phyloP scores from a whole-genome alignment of 1,139 yeast species.

The Nakaseomyces kungkrabaensis region DNA sequence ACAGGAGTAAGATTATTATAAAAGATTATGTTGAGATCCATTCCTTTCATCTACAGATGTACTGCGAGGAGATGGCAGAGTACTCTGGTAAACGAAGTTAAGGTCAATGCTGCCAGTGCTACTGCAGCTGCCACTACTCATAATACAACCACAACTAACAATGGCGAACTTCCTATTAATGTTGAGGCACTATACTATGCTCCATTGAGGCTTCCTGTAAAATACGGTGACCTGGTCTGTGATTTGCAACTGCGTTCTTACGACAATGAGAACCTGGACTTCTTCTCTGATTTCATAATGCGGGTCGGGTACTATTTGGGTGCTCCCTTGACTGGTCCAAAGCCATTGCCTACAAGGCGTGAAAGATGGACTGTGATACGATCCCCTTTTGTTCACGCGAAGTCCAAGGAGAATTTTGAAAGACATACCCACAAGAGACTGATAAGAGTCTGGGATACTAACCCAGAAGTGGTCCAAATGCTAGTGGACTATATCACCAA shows the following conservation, averaged over 20 bases:
- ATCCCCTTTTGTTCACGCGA: constrained; percentile 92
- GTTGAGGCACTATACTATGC: constrained; percentile 76
- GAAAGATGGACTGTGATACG: constrained; percentile 91
- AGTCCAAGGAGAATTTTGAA: constrained; percentile 88
- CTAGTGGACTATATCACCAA: constrained; percentile 74
- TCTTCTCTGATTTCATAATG: constrained; percentile 75
- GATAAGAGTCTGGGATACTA: constrained; percentile 72
- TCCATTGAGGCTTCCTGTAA: constrained; percentile 60
- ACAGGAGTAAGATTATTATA: too few relatives aligned
- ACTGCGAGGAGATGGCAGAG: too few relatives aligned
- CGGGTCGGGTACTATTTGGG: constrained; percentile 88
- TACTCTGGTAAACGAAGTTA: not conserved
- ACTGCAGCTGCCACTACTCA: too few relatives aligned
- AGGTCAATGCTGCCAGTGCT: not conserved
- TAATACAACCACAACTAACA: not conserved
- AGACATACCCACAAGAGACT: constrained; percentile 72
- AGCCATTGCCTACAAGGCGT: constrained; percentile 58
- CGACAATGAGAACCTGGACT: constrained; percentile 57
- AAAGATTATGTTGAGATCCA: too few relatives aligned
- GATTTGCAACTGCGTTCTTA: constrained; percentile 65
- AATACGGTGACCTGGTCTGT: constrained; percentile 65
- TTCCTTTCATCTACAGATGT: too few relatives aligned
- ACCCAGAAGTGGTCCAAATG: constrained; percentile 73
- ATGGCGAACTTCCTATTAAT: constrained; percentile 45
- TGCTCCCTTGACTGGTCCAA: constrained; percentile 66